Base-by-base conservation (phyloP, 306 rosid genomes). In the Erythrophleum fordii region DNA sequence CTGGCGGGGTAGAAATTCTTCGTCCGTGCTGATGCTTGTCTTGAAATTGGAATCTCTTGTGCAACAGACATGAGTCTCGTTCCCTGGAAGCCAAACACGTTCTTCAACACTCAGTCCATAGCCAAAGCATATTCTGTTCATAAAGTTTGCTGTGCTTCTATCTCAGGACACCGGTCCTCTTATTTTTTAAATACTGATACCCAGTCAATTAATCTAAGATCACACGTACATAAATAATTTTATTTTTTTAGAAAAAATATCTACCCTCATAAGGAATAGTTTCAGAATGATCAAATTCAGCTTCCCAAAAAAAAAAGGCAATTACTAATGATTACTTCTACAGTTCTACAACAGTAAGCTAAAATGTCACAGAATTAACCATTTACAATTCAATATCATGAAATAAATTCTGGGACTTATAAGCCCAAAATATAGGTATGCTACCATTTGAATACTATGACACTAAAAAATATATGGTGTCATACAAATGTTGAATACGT, bases 1-100 rank as follows among this genome's bases (percentile, higher is more conserved):
- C 70, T 88, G 93, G 51, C 93, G 97, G 14, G 97, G 97, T 55
- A 86, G 69, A 82, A 92, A 91, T 80, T 80, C 76, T 3, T 88
- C 92, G 20, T 71, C 86, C 0, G 83, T 81, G 0, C 88, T 89
- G 31, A 92, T 80, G 82, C 87, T 96, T 26, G 97, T 56, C 77
- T 90, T 91, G 78, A 86, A 67, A 25, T 80, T 72, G 3, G 86
- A 52, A 76, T 93, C 92, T 44, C 80, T 88, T 0, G 81, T 79
- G 78, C 99, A 96, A 78, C 99, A 96, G 78, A 93, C 91, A 60
- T 86, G 86, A 85, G 85, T 90, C 52, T 39, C 73, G 80, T 74
- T 90, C 66, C 92, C 98, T 95, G 92, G 75, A 70, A 58, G 18
- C 22, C 68, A 49, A 75, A 49, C 64, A 46, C 17, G 42, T 56